Evolutionary conservation across 2,329 filamentous ascomycete genomes (phyloP), one percentile per base, ranked within the genome.

Genomic region (Amauroascus niger): DNA sequence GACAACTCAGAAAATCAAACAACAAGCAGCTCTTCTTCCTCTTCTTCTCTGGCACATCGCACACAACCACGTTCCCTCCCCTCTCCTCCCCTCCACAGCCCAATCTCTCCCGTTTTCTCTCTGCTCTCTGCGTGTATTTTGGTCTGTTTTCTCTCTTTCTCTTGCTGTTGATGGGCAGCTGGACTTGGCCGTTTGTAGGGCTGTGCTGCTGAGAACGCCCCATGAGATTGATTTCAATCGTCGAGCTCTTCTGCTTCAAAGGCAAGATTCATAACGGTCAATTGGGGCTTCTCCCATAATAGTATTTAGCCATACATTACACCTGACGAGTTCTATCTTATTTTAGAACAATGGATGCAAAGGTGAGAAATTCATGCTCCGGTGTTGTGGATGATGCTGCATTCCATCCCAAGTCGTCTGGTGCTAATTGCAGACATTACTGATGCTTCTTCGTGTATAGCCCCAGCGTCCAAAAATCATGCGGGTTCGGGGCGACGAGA

Each of bases 401-500:
- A 20, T 28, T 16, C 18, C 2, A 8, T 49, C 14, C 33, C 3
- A 39, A 39, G 9, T 8, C 14, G 11, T 26, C 26, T 2, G 9
- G 1, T 46, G 44, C n/a, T 8, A 16, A 28, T 3, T 14, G 3
- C 9, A 16, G 13, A 5, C 35, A 16, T 40, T 30, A n/a, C 41
- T 49, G 18, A 51, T 26, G 8, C 18, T 41, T 2, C 8, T 22
- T 20, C 40, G 7, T 18, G 49, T 59, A 52, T 65, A 91, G 87
- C 86, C 87, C 58, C 84, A 86, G 69, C 80, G 86, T 69, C 80
- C 79, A 47, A 79, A 82, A 65, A 69, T 74, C 46, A 69, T 82
- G 67, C 79, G 80, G 67, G 74, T 78, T 63, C 77, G 77, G 65
- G 74, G 74, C 50, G 85, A 88, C 72, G 88, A 94, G 71, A 93